phyloP scores from a whole-genome alignment of 352 stramenopile genomes.

The Phytophthora niederhauseri region DNA sequence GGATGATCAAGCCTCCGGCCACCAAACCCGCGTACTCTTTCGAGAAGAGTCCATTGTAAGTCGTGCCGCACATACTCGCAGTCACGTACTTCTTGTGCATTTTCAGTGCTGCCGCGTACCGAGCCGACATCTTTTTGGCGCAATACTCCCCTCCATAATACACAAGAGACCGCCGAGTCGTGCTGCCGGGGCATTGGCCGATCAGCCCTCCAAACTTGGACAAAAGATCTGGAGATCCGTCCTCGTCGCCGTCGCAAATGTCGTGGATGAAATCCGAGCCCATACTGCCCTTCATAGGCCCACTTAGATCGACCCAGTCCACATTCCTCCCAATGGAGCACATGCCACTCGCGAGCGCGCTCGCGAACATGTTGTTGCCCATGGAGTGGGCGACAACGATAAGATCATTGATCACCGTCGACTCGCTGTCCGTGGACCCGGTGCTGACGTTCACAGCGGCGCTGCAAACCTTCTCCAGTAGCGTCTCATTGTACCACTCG shows the following conservation, averaged over 20 bases:
- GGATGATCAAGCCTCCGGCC: slow-evolving; percentile 32
- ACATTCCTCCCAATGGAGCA: slow-evolving; percentile 37
- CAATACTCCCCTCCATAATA: not conserved
- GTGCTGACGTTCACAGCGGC: slow-evolving; percentile 28
- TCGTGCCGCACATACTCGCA: slow-evolving; percentile 37
- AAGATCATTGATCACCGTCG: slow-evolving; percentile 42
- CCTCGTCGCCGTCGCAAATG: slow-evolving; percentile 31
- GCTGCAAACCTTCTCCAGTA: slow-evolving; percentile 22
- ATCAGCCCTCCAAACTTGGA: slow-evolving; percentile 27
- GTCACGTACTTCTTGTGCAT: slow-evolving; percentile 7
- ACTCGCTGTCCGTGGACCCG: slow-evolving; percentile 5
- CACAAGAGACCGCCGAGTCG: slow-evolving; percentile 11
- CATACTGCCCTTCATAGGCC: slow-evolving; percentile 4
- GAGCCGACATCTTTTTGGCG: not conserved
- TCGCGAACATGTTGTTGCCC: slow-evolving; percentile 30
- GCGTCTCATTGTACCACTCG: not conserved
- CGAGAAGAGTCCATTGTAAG: slow-evolving; percentile 34
- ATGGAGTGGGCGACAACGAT: slow-evolving; percentile 58
- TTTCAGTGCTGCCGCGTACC: not conserved
- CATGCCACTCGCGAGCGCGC: slow-evolving; percentile 37
- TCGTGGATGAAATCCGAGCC: slow-evolving; percentile 37
- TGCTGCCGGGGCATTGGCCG: slow-evolving; percentile 39
- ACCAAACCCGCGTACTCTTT: slow-evolving; percentile 33
- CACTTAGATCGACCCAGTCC: slow-evolving; percentile 40
- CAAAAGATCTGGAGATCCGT: slow-evolving; percentile 5